phyloP scores from a whole-genome alignment of 257 asterid species.

The Rhazya stricta region DNA sequence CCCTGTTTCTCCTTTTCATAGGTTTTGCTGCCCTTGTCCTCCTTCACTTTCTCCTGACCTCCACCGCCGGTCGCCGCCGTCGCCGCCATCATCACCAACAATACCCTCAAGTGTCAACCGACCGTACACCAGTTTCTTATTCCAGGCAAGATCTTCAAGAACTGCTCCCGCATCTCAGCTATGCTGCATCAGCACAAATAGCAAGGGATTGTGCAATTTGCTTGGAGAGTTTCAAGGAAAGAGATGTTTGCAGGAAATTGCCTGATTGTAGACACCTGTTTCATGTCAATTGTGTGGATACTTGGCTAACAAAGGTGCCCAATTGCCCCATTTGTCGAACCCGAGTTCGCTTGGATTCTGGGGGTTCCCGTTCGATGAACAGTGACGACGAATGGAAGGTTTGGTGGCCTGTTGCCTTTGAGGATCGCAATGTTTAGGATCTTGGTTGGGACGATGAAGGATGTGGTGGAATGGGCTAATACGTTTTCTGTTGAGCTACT shows the following conservation, averaged over 20 bases:
- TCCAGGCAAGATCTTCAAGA: constrained; percentile 10
- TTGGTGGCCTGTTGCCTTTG: constrained; percentile 51
- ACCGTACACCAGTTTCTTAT: background rate
- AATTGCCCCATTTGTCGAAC: constrained; percentile 83
- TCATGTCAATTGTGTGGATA: constrained; percentile 66
- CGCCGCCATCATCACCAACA: constrained; percentile 18
- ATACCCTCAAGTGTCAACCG: background rate
- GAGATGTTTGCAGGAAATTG: constrained; percentile 51
- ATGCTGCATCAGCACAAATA: constrained; percentile 26
- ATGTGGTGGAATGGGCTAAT: background rate
- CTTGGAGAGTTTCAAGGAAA: constrained; percentile 60
- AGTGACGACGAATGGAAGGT: constrained; percentile 58
- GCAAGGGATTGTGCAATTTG: constrained; percentile 71
- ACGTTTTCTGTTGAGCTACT: background rate
- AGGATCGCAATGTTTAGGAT: constrained; percentile 21
- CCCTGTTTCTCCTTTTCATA: constrained; percentile 73
- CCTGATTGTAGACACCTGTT: constrained; percentile 70
- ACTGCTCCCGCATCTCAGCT: constrained; percentile 37
- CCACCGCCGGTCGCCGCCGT: constrained; percentile 52
- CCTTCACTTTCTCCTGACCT: constrained; percentile 63
- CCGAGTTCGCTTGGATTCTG: constrained; percentile 45
- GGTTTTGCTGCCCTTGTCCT: constrained; percentile 81
- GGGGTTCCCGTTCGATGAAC: constrained; percentile 16
- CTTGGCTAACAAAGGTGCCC: constrained; percentile 62
- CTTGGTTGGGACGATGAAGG: constrained; percentile 6